Evolutionary conservation across 2,329 filamentous ascomycete genomes (phyloP), one percentile per base, ranked within the genome.

Genomic region (Botrytis sinoallii): DNA sequence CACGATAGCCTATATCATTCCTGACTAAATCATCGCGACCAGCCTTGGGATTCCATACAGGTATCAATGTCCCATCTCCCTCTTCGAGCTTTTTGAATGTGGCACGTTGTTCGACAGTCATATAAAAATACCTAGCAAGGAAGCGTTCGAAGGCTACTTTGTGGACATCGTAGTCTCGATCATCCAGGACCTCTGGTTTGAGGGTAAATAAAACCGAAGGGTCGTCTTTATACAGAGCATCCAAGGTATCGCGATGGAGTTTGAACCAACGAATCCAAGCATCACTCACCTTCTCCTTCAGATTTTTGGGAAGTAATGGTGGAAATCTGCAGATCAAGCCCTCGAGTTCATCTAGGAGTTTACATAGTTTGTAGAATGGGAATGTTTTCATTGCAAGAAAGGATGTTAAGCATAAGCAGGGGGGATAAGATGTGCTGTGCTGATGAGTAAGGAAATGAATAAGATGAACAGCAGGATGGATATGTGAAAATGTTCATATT

Each of bases 101-200:
- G 1, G 20, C 46, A 57, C 48, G 46, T 32, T 14, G 38, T 29
- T 68, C 25, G 16, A 57, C 66, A 5, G 35, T 68, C 70, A 72
- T 72, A 7, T 16, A 6, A 46, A 72, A 67, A 46, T 48, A 38
- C 35, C 90, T 88, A 4, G 86, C 88, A 25, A 97, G 85, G n/a
- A 93, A 87, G 70, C 86, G 88, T 73, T 90, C 88, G 0, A 97
- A 84, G 0, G 84, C 85, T 14, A 83, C 80, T 44, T 88, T 84
- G 79, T 93, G 89, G 1, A 97, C 85, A 55, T 86, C 87, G 80
- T 95, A 97, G 2, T 95, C 92, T 42, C 93, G 88, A 79, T 97
- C 94, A 4, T 89, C 90, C 71, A 94, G 87, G 76, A 87, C 90
- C 75, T 94, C 70, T 4, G 70, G 61, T 10, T 57, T 72, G 4